Evolutionary conservation across 768 basidiomycete genomes (phyloP), one percentile per base, ranked within the genome.

Genomic region (Calocybe cyanea): DNA sequence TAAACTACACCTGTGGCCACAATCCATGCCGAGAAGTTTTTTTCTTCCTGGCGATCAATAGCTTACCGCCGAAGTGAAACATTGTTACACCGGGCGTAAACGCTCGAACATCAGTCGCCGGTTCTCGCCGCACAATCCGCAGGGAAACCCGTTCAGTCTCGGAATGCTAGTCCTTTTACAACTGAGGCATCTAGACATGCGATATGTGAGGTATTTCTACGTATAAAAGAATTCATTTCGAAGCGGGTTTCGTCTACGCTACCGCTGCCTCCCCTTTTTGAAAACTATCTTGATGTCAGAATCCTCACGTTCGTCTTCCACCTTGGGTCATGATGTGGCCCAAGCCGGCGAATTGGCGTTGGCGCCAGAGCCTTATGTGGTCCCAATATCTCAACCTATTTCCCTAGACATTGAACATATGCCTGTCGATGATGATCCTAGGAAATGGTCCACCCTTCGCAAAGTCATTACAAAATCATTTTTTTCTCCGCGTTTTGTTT

Each of bases 351-450:
- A 15, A 10, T 28, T 28, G 20, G 30, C 14, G n/a, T 30, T 15
- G 8, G 38, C 43, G 11, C 15, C 48, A 30, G 38, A 25, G 45
- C n/a, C 13, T 28, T 5, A 28, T 28, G 25, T 5, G 25, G 25
- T 28, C 41, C 17, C 30, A 38, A 34, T 35, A 40, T 20, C 6
- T 31, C 11, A 28, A 33, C 43, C 38, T 15, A 18, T 40, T 31
- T 46, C 30, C 18, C 30, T 49, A 13, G 77, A 79, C 53, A 76
- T 79, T 38, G 77, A 79, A 52, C 77, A 77, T 56, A 63, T 70
- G 39, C 65, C 72, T 4, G 82, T 85, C 14, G 55, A 64, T 13
- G 72, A 85, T 50, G 83, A 86, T 60, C 84, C 83, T 9, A 73
- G 81, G 40, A 57, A 65, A 48, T 86, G 83, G 83, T 75, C 77